Percentiles rank a stretch among this genome's conserved stretches.
These are phyloP conservation scores for Globisporangium abappressorium DNA, from an alignment of 352 stramenopile genomes.

Conservation along the genomic window DNA sequence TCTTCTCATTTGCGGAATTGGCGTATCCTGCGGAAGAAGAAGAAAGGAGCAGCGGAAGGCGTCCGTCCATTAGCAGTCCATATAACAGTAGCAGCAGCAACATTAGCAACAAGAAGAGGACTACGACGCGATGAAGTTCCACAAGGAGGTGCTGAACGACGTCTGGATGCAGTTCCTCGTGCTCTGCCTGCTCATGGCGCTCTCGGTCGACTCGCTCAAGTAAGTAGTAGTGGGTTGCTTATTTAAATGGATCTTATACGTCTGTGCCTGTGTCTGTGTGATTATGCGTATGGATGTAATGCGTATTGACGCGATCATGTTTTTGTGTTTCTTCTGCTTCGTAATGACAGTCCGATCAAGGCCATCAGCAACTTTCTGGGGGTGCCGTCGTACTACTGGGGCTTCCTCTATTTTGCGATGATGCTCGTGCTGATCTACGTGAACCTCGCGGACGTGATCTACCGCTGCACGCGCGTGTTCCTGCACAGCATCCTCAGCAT, in stretches of 20 bases:
- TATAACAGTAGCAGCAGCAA: neutral
- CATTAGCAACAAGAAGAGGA: neutral
- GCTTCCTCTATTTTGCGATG: conserved; percentile 51
- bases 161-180: conserved; percentile 81
- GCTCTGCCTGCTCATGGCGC: conserved; percentile 69
- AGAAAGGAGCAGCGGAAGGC: neutral
- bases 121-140: conserved; percentile 57
- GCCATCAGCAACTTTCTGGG: conserved; percentile 71
- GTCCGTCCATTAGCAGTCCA: too few relatives aligned
- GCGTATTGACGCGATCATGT: neutral
- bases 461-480: conserved; percentile 88
- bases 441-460: conserved; percentile 80
- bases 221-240: conserved; percentile 27
- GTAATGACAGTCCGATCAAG: conserved; percentile 68
- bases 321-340: neutral
- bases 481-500: conserved; percentile 97
- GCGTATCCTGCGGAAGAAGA: neutral
- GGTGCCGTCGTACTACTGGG: conserved; percentile 70
- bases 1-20: conserved; percentile 13
- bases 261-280: conserved; percentile 5
- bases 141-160: conserved; percentile 79
- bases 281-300: neutral
- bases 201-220: conserved; percentile 87
- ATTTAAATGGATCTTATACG: conserved; percentile 1
- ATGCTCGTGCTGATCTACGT: conserved; percentile 71